Evolutionary conservation across 2,329 filamentous ascomycete genomes (phyloP).

Genomic region (Diplodia sapinea): DNA sequence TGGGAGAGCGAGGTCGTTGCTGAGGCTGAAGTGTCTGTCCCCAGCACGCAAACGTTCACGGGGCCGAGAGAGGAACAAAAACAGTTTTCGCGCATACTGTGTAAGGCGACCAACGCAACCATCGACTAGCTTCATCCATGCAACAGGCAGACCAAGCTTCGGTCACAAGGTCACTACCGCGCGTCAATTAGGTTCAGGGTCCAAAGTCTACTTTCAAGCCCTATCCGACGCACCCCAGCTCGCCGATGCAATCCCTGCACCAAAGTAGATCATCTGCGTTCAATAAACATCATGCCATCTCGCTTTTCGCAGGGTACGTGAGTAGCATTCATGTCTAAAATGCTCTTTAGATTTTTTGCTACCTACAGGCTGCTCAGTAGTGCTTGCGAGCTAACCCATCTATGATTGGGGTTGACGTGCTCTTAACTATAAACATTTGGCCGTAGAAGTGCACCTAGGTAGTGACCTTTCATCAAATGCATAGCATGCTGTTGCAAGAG

Average conservation of each 20-base stretch:
- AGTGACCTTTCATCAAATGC: background rate
- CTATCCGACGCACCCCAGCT: background rate
- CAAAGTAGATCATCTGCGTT: slow-evolving; percentile 5
- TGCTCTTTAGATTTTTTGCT: background rate
- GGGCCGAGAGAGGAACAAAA: background rate
- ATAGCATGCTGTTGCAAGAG: background rate
- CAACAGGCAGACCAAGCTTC: background rate
- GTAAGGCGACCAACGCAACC: background rate
- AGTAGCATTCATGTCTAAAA: background rate
- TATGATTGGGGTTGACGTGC: background rate
- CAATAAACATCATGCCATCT: background rate
- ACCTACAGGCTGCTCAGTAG: background rate
- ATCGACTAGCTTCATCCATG: slow-evolving; percentile 6
- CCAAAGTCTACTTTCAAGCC: background rate
- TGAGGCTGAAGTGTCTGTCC: background rate
- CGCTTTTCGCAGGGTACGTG: background rate
- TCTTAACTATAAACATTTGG: background rate
- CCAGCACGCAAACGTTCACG: background rate
- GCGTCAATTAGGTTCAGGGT: background rate
- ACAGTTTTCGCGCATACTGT: background rate
- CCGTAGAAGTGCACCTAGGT: background rate
- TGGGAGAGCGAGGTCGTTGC: background rate
- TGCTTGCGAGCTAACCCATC: background rate
- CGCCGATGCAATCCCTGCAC: background rate
- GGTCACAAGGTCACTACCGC: background rate